A percentile compares a stretch with the other conserved stretches of the same genome.
These are phyloP conservation scores for Trapa incisa DNA, from an alignment of 345 rosid genomes.

Conservation along the genomic window DNA sequence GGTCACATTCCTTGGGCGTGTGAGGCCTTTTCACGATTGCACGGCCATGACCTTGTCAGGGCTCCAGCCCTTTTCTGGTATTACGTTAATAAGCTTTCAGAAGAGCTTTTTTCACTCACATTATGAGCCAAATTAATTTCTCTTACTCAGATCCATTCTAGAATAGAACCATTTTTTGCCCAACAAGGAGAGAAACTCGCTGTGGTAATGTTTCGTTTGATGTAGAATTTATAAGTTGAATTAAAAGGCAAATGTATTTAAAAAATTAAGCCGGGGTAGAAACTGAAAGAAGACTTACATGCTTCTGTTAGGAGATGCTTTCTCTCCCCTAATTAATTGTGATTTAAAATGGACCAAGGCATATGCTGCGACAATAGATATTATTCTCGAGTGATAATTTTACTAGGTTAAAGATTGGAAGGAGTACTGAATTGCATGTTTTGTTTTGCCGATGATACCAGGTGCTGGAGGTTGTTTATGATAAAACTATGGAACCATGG, in stretches of 20 bases:
- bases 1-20: constrained; percentile 99
- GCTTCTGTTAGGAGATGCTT: too few species aligned
- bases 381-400: background rate
- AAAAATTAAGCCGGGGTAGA: too few species aligned
- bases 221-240: too few species aligned
- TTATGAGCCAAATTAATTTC: background rate
- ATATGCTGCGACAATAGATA: background rate
- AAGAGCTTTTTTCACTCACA: background rate
- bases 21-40: constrained; percentile 79
- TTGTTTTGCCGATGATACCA: constrained; percentile 14
- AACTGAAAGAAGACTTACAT: too few species aligned
- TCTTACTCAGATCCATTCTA: background rate
- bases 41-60: constrained; percentile 55
- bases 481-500: constrained; percentile 72
- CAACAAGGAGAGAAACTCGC: too few species aligned
- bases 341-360: background rate
- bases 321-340: too few species aligned
- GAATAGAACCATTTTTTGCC: too few species aligned
- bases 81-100: constrained; percentile 4
- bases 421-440: background rate
- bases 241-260: too few species aligned
- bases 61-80: constrained; percentile 69
- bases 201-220: too few species aligned
- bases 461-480: constrained; percentile 81
- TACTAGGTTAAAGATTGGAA: background rate